Evolutionary conservation across 441 rosid species (phyloP), one percentile per base, ranked within the genome.

Genomic region (Croton setiger): DNA sequence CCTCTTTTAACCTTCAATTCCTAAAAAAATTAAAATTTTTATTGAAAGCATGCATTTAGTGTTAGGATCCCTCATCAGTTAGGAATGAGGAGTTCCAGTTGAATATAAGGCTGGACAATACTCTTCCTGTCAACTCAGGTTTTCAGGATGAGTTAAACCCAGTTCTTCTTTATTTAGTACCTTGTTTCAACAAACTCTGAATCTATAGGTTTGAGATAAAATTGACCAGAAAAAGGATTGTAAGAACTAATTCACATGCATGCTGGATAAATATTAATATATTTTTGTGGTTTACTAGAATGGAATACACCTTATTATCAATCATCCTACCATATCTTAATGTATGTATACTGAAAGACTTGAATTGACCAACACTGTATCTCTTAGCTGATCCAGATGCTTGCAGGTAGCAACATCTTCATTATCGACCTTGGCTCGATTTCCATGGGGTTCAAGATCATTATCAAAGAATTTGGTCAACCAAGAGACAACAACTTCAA

Each of bases 391-490:
- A 47, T 11, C 35, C 33, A 44, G 31, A 7, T 45, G 53, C 21
- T 48, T 35, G 66, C 65, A 79, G 89, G 84, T 77, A 3, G 84
- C 86, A 44, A 89, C 92, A 21, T 91, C 96, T 72, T 86, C 86
- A 31, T 69, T 91, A 41, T 87, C 92, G 62, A 83, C 91, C 64
- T 72, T 84, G 53, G 86, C 89, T 23, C 84, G 93, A 75, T 62
- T 85, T 75, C 96, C 92, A 23, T 89, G 96, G 96, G 96, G 96
- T 77, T 89, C 96, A 63, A 76, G 75, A 74, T 80, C 88, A 27
- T 37, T 83, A 61, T 23, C 77, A 11, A 64, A 58, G 65, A 72
- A 63, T 20, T 44, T 60, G 36, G 15, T 68, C 39, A 72, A 65
- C 63, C 76, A 72, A 43, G 81, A 70, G 66, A 54, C 60, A 39